Conservation (phyloP, 768 basidiomycete genomes). For the Calocera cornea region DNA sequence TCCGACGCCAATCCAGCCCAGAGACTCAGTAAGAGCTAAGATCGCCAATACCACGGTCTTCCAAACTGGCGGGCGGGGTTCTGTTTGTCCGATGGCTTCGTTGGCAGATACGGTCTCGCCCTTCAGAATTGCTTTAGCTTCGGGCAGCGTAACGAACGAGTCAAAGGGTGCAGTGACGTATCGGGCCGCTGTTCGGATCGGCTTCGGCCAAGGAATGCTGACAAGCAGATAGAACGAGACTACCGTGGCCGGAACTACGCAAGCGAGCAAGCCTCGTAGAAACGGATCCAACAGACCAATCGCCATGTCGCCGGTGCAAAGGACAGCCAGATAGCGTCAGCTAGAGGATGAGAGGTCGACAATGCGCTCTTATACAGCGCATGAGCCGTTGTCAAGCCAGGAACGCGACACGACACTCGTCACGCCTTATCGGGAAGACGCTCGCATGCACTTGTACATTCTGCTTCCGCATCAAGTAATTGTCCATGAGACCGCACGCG, state of each 20-base stretch:
- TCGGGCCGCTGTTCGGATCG: neutral
- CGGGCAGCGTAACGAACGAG: slow-evolving; percentile 12
- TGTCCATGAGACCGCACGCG: neutral
- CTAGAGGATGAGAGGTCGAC: neutral
- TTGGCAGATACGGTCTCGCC: neutral
- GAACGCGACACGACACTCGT: neutral
- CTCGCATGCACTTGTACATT: neutral
- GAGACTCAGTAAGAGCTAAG: slow-evolving; percentile 41
- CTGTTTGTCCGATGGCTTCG: neutral
- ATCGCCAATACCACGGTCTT: slow-evolving; percentile 43
- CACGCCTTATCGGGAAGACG: neutral
- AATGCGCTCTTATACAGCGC: neutral
- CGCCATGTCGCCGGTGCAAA: neutral
- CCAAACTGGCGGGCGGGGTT: slow-evolving; percentile 40
- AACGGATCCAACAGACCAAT: neutral
- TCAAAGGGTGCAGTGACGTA: neutral
- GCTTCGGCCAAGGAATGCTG: neutral
- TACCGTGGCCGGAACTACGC: neutral
- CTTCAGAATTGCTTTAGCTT: slow-evolving; percentile 14
- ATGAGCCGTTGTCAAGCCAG: neutral
- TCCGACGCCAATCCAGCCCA: slow-evolving; percentile 48
- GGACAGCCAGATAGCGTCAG: neutral
- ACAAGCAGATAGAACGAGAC: neutral
- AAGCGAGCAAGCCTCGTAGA: neutral
- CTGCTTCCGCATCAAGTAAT: neutral